A percentile compares a stretch with the other conserved stretches of the same genome.
Evolutionary conservation across 2,329 filamentous ascomycete species (phyloP).

Genomic region (Cladophialophora exuberans): DNA sequence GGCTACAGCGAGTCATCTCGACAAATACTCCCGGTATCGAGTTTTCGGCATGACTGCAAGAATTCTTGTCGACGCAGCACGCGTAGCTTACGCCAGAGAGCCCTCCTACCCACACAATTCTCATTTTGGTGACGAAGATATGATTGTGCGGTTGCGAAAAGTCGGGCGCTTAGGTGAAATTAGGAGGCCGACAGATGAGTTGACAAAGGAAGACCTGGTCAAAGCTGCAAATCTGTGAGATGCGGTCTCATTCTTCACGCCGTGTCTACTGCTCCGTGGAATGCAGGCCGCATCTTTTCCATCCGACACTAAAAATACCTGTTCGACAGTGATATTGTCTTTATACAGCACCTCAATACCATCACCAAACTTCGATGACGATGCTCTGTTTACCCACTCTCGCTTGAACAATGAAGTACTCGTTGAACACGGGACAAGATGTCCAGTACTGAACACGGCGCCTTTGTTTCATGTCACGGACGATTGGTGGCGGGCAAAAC

Average conservation of each 20-base stretch:
- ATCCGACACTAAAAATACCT: slow-evolving; percentile 8
- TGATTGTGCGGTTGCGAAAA: slow-evolving; percentile 61
- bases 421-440: neutral
- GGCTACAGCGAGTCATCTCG: slow-evolving; percentile 41
- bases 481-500: neutral
- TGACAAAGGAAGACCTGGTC: slow-evolving; percentile 56
- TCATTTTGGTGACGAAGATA: slow-evolving; percentile 67
- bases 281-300: slow-evolving; percentile 13
- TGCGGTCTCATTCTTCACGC: neutral
- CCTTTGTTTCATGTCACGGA: slow-evolving; percentile 17
- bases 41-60: slow-evolving; percentile 96
- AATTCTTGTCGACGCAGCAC: slow-evolving; percentile 84
- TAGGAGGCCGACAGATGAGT: slow-evolving; percentile 55
- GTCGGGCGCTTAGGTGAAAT: slow-evolving; percentile 60
- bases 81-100: slow-evolving; percentile 78
- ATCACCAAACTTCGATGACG: slow-evolving; percentile 1
- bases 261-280: slow-evolving; percentile 9
- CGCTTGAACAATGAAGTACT: slow-evolving; percentile 15
- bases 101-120: slow-evolving; percentile 80
- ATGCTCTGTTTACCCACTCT: neutral
- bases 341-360: neutral
- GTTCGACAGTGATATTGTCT: neutral
- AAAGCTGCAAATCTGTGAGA: slow-evolving; percentile 51
- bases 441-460: slow-evolving; percentile 14
- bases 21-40: slow-evolving; percentile 66